Evolutionary conservation across 1,284 basidiomycete genomes (phyloP), one percentile per base, ranked within the genome.

Genomic region (Cryptococcus floricola): DNA sequence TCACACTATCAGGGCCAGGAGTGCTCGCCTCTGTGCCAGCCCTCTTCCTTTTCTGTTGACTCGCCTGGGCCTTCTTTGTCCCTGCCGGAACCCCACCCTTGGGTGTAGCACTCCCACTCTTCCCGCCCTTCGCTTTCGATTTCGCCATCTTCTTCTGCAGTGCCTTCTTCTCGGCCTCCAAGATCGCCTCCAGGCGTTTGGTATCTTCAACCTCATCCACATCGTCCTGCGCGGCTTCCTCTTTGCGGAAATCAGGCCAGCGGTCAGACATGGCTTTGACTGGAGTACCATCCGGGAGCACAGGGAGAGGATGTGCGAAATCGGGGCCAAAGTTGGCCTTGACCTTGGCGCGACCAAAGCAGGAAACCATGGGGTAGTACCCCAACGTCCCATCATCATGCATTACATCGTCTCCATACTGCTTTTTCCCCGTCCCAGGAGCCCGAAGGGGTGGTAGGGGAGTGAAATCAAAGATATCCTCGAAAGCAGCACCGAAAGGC

Each of bases 311-410:
- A 67, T 83, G 89, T 1, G 82, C 82, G 69, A 96, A 98, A 50
- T 87, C 74, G 0, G 93, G 92, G 0, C 93, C 94, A 31, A 92
- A 85, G 71, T 97, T 96, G 59, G 96, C 81, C 46, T 78, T 82
- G 6, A 92, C 88, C 59, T 86, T 84, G 1, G 91, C 96, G 53
- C 88, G 87, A 60, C 93, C 94, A 79, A 92, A 99, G 42, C 95
- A 81, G 3, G 91, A 96, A 51, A 96, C 85, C 78, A 96, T 87
- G 0, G 94, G 91, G 70, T 93, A 98, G 76, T 99, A 99, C 0
- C 96, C 96, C 6, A 97, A 78, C 18, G 87, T 87, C 10, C 96
- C 96, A 73, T 99, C 96, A 75, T 99, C 94, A 70, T 91, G 88
- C 1, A 84, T 82, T 63, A 93, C 92, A n/a, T 67, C 62, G 25